Evolutionary conservation across 805 yeast genomes (phyloP).

Genomic region (Saturnispora hagleri): DNA sequence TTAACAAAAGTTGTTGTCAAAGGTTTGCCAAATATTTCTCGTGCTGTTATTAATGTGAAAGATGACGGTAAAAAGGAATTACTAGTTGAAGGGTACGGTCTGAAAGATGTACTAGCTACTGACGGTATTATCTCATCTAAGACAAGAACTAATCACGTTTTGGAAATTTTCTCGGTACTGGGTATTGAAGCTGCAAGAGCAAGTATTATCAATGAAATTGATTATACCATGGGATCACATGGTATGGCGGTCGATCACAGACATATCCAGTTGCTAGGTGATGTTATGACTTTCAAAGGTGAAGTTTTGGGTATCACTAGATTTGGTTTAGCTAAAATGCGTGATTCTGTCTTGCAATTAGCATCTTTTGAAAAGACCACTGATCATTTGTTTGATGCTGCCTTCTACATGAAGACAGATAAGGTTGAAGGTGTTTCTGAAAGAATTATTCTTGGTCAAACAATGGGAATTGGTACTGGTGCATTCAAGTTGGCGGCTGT

Average conservation of each 20-base stretch:
- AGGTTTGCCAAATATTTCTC: conserved; percentile 82
- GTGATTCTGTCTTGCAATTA: conserved; percentile 92
- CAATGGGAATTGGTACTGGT: conserved; percentile 97
- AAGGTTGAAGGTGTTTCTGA: conserved; percentile 96
- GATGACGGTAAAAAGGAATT: conserved; percentile 83
- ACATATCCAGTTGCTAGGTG: conserved; percentile 94
- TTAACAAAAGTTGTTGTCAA: conserved; percentile 85
- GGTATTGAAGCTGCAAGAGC: conserved; percentile 98
- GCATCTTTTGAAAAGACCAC: conserved; percentile 98
- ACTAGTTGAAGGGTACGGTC: conserved; percentile 95
- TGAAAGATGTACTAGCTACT: conserved; percentile 92
- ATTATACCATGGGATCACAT: conserved; percentile 96
- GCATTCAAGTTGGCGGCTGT: conserved; percentile 77
- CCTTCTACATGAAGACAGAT: conserved; percentile 95
- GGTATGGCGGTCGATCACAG: conserved; percentile 99
- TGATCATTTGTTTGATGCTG: conserved; percentile 96
- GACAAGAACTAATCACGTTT: conserved; percentile 84
- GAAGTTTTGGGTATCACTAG: conserved; percentile 97
- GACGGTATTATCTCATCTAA: conserved; percentile 89
- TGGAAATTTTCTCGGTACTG: conserved; percentile 79
- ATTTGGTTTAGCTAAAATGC: conserved; percentile 96
- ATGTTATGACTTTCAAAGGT: conserved; percentile 98
- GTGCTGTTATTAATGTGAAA: conserved; percentile 92
- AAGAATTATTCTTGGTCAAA: conserved; percentile 94
- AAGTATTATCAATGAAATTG: conserved; percentile 88